Conservation (phyloP, 176 grass and related monocot species). For the Zoysia pacifica region DNA sequence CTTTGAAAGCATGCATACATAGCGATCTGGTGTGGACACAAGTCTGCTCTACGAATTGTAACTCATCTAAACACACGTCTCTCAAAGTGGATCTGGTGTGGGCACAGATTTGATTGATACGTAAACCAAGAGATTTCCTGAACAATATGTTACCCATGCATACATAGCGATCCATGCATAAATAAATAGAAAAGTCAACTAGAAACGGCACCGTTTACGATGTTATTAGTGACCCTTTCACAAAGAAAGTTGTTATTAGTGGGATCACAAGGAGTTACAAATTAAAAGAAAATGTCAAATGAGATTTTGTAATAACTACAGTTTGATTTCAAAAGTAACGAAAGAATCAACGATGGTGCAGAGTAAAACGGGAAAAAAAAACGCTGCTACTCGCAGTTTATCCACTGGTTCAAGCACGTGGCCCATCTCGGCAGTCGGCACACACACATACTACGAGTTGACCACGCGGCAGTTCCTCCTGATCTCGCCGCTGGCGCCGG, state of each 20-base stretch:
- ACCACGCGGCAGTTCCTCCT: constrained; percentile 35
- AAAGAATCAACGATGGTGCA: background rate
- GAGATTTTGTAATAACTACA: background rate
- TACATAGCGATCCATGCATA: no score
- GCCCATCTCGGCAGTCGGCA: background rate
- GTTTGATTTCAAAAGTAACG: background rate
- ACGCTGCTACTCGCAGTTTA: background rate
- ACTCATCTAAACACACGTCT: no score
- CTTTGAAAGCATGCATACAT: no score
- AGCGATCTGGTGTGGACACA: no score
- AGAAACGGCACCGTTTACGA: no score
- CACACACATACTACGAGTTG: constrained; percentile 5
- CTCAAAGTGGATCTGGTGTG: no score
- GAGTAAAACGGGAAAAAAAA: background rate
- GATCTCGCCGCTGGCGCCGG: constrained; percentile 34
- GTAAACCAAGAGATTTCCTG: no score
- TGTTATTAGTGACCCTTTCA: no score
- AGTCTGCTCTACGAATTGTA: no score
- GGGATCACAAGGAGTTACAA: background rate
- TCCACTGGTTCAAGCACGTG: background rate
- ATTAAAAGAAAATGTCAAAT: background rate
- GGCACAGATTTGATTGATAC: no score
- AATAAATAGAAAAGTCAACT: no score
- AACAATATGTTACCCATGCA: no score
- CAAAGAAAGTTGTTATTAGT: background rate